Evolutionary conservation across 2,329 filamentous ascomycete genomes (phyloP).

Genomic region (Alternaria brassicae): DNA sequence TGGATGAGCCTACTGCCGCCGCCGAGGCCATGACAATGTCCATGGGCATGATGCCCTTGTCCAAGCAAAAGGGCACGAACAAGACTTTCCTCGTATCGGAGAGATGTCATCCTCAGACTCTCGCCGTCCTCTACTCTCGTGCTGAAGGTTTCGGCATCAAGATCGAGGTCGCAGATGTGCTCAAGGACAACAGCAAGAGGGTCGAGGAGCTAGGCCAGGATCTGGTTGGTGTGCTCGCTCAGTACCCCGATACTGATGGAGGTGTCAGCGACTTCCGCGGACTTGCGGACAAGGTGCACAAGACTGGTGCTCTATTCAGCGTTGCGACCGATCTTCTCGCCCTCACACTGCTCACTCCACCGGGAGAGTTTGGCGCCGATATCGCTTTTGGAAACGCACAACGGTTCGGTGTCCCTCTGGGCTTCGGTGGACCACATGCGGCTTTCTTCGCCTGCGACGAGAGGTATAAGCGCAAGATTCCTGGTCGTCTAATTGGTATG

Average conservation of each 20-base stretch:
- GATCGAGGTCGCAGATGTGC: slow-evolving; percentile 75
- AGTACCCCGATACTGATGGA: slow-evolving; percentile 91
- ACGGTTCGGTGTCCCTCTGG: slow-evolving; percentile 88
- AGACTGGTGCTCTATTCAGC: slow-evolving; percentile 78
- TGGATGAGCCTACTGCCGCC: slow-evolving; percentile 91
- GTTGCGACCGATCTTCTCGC: slow-evolving; percentile 90
- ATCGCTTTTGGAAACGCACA: slow-evolving; percentile 94
- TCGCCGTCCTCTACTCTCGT: slow-evolving; percentile 81
- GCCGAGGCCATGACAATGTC: slow-evolving; percentile 97
- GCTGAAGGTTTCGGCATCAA: slow-evolving; percentile 91
- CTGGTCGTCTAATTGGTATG: slow-evolving; percentile 86
- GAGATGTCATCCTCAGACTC: slow-evolving; percentile 82
- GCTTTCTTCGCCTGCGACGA: slow-evolving; percentile 94
- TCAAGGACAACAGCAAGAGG: slow-evolving; percentile 67
- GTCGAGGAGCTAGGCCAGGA: slow-evolving; percentile 80
- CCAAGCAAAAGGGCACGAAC: slow-evolving; percentile 74
- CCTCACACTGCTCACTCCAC: slow-evolving; percentile 84
- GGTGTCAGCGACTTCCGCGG: slow-evolving; percentile 76
- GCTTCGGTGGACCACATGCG: slow-evolving; percentile 92
- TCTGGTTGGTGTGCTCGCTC: slow-evolving; percentile 87
- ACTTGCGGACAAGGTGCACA: slow-evolving; percentile 79
- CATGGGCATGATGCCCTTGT: slow-evolving; percentile 73
- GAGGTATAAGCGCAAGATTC: slow-evolving; percentile 92
- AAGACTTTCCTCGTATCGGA: slow-evolving; percentile 88
- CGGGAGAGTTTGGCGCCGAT: slow-evolving; percentile 93